phyloP scores from a whole-genome alignment of 208 protist species.

The Leptomonas pyrrhocoris region DNA sequence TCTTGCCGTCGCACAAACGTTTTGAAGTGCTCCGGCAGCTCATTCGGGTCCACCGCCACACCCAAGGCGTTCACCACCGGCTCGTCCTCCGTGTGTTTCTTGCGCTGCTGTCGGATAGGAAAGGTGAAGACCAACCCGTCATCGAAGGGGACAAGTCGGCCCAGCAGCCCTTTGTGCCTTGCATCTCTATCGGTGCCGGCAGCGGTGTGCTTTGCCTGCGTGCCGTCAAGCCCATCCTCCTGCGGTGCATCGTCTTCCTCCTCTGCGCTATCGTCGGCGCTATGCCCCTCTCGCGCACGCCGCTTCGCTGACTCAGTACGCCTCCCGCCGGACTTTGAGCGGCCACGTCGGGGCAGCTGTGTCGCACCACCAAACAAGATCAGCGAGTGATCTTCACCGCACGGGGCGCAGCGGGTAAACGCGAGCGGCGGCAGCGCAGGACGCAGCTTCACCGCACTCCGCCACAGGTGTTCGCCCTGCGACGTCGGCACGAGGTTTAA shows the following conservation, averaged over 20 bases:
- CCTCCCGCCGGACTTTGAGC: conserved; percentile 6
- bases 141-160: conserved; percentile 43
- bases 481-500: conserved; percentile 67
- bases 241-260: not conserved
- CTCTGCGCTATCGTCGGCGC: conserved; percentile 9
- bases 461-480: conserved; percentile 63
- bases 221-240: not conserved
- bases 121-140: conserved; percentile 79
- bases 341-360: conserved; percentile 17
- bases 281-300: not conserved
- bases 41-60: conserved; percentile 64
- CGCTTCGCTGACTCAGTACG: conserved; percentile 15
- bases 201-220: conserved; percentile 7
- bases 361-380: conserved; percentile 82
- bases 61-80: conserved; percentile 66
- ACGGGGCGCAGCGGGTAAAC: conserved; percentile 59
- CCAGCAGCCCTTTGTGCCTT: conserved; percentile 28
- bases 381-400: conserved; percentile 78
- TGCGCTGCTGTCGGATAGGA: conserved; percentile 25
- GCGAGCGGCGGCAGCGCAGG: conserved; percentile 65
- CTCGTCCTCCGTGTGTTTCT: conserved; percentile 22
- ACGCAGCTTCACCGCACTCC: conserved; percentile 27
- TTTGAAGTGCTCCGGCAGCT: conserved; percentile 78
- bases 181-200: conserved; percentile 4
- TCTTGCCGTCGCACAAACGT: conserved; percentile 85